Conservation (phyloP, 768 basidiomycete species). For the Chalciporus sphaerocephalus region DNA sequence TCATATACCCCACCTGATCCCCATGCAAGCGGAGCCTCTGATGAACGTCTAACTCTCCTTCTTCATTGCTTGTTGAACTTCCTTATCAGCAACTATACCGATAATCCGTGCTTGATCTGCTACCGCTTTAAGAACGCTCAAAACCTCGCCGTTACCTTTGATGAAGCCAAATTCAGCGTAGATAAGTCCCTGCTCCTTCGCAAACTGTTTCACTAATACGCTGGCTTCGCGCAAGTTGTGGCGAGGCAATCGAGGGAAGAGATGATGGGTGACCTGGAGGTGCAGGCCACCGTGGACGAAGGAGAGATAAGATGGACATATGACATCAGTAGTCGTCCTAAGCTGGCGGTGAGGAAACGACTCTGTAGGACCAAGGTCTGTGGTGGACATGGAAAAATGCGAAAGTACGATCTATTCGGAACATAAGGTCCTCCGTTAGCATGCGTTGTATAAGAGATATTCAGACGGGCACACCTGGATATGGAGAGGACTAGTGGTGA, state of each 20-base stretch:
- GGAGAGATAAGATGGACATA: constrained; percentile 75
- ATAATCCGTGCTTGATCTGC: constrained; percentile 85
- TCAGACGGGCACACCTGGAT: constrained; percentile 64
- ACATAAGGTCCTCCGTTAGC: constrained; percentile 7
- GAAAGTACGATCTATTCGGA: constrained; percentile 80
- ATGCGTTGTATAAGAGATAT: not conserved
- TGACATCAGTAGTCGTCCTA: constrained; percentile 95
- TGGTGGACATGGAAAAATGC: constrained; percentile 94
- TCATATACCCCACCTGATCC: not conserved
- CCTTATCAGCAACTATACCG: constrained; percentile 72
- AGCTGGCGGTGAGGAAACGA: constrained; percentile 92
- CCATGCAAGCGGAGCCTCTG: not conserved
- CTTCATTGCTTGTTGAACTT: constrained; percentile 59
- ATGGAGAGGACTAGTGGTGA: constrained; percentile 86
- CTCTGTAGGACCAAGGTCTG: constrained; percentile 83
- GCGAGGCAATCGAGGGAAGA: constrained; percentile 92
- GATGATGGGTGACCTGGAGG: constrained; percentile 94
- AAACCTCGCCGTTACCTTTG: constrained; percentile 78
- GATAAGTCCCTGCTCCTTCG: constrained; percentile 74
- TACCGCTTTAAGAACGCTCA: constrained; percentile 77
- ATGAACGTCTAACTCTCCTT: constrained; percentile 26
- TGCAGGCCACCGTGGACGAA: constrained; percentile 98
- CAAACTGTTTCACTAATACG: constrained; percentile 80
- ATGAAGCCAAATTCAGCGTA: constrained; percentile 93
- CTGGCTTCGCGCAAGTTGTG: constrained; percentile 88